Conservation (phyloP, 352 stramenopile genomes). For the Globisporangium paroecandrum region DNA sequence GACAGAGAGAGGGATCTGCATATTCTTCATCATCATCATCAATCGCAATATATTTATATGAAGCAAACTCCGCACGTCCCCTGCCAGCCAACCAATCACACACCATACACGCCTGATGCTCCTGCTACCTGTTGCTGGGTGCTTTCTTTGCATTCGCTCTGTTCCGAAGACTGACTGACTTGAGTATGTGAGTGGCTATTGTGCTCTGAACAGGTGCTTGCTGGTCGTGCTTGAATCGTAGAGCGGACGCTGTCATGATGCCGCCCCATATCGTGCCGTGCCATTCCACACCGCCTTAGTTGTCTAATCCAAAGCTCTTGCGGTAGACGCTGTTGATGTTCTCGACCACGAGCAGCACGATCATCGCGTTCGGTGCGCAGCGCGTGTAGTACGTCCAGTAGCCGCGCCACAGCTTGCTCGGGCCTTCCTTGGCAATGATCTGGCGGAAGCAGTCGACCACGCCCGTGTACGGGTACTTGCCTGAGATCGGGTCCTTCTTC, state of each 20-base stretch:
- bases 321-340: conserved; percentile 90
- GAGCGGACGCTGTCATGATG: not conserved
- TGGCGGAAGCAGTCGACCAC: conserved; percentile 94
- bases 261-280: too few species aligned
- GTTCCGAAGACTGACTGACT: not conserved
- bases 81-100: not conserved
- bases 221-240: not conserved
- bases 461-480: conserved; percentile 93
- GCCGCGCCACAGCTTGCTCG: conserved; percentile 94
- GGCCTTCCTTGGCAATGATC: conserved; percentile 94
- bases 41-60: conserved; percentile 21
- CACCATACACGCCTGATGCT: not conserved
- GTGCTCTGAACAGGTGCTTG: not conserved
- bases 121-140: not conserved
- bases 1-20: not conserved
- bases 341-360: conserved; percentile 98
- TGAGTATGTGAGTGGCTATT: not conserved
- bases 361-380: conserved; percentile 99
- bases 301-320: conserved; percentile 48
- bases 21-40: not conserved
- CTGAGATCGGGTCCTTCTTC: conserved; percentile 88
- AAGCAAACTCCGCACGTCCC: conserved; percentile 4
- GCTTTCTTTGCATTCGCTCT: conserved; percentile 1
- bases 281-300: not conserved
- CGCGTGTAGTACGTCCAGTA: conserved; percentile 99